Conservation (phyloP, 495 filamentous ascomycete species). For the Jackrogersella minutella region DNA sequence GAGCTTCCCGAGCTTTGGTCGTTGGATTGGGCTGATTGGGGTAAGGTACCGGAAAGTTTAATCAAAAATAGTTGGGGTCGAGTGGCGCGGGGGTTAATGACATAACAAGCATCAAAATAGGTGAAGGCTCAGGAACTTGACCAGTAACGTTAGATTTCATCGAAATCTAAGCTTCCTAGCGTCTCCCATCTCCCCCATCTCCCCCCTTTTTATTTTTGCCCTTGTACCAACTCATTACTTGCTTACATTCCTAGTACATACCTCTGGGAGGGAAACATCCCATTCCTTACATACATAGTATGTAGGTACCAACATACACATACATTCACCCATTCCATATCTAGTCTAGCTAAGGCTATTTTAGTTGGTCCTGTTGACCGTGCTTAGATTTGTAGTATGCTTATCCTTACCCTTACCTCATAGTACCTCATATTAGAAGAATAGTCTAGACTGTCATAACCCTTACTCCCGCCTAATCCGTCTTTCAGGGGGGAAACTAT, state of each 20-base stretch:
- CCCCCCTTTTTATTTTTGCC: conserved; percentile 1
- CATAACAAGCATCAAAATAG: not conserved
- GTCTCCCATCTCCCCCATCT: not conserved
- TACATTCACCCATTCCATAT: too few species aligned
- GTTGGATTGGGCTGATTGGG: conserved; percentile 11
- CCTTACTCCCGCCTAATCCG: conserved; percentile 18
- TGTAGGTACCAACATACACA: too few species aligned
- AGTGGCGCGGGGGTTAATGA: conserved; percentile 1
- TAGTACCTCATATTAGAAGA: conserved; percentile 11
- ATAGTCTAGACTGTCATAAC: conserved; percentile 19
- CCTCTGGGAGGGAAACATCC: too few species aligned
- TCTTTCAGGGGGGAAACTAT: not conserved
- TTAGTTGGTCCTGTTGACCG: too few species aligned
- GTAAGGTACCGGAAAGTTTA: conserved; percentile 29
- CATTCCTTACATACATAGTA: too few species aligned
- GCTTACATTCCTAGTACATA: too few species aligned
- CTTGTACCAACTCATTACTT: too few species aligned
- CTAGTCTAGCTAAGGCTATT: too few species aligned
- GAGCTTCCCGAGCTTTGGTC: conserved; percentile 5
- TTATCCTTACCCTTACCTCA: conserved; percentile 11
- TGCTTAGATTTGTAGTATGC: too few species aligned
- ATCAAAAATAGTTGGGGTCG: conserved; percentile 15
- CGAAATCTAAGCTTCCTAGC: conserved; percentile 1
- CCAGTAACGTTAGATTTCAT: conserved; percentile 26
- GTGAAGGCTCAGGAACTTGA: conserved; percentile 13